A percentile compares a stretch with the other conserved stretches of the same genome.
phyloP scores from a whole-genome alignment of 768 basidiomycete genomes.

The Trametes maxima region DNA sequence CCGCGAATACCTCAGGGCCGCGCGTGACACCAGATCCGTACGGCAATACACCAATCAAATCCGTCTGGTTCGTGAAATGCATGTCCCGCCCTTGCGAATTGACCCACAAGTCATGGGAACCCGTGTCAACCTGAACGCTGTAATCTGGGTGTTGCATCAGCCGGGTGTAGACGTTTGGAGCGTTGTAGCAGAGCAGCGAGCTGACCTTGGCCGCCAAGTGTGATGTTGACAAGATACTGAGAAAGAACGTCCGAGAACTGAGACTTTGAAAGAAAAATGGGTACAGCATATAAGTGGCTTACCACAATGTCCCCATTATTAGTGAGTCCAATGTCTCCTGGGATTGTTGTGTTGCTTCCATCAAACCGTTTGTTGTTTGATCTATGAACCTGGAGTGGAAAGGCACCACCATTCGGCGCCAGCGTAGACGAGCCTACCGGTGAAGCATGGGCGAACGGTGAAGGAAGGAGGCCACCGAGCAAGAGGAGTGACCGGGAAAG shows the following conservation, averaged over 20 bases:
- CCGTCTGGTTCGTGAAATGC: constrained; percentile 35
- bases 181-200: not conserved
- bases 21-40: constrained; percentile 44
- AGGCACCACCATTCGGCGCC: too few relatives aligned
- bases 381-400: too few relatives aligned
- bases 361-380: not conserved
- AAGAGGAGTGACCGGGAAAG: too few relatives aligned
- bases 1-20: constrained; percentile 39
- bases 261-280: too few relatives aligned
- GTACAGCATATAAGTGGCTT: not conserved
- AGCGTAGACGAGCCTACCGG: too few relatives aligned
- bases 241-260: too few relatives aligned
- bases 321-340: not conserved
- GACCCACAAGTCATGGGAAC: constrained; percentile 39
- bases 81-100: constrained; percentile 19
- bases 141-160: constrained; percentile 21
- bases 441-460: not conserved
- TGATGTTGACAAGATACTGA: not conserved
- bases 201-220: not conserved
- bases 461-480: too few relatives aligned
- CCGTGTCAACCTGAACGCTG: constrained; percentile 37
- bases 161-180: too few relatives aligned
- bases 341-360: not conserved
- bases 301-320: not conserved
- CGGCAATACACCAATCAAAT: constrained; percentile 34